These are phyloP conservation scores for Saprolegnia diclina DNA, from an alignment of 352 stramenopile species.

Conservation along the genomic window DNA sequence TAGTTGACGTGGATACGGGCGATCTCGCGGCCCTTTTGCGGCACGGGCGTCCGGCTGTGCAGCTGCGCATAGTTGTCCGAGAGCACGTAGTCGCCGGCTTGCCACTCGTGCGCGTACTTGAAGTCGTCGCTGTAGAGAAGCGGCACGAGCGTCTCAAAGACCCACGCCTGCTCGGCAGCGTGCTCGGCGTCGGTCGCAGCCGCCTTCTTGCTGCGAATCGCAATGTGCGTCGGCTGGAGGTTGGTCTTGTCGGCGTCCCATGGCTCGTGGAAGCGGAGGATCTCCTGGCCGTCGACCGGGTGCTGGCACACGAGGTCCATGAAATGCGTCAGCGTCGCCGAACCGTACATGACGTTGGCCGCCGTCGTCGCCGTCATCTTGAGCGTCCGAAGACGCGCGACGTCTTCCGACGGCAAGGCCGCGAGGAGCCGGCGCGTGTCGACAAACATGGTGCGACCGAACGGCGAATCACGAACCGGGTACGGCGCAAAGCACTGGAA, in stretches of 20 bases:
- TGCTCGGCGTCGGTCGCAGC: not conserved
- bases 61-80: not conserved
- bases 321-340: not conserved
- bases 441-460: not conserved
- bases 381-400: not conserved
- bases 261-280: not conserved
- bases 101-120: not conserved
- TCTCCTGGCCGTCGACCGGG: not conserved
- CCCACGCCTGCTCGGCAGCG: not conserved
- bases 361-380: not conserved
- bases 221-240: not conserved
- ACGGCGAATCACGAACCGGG: not conserved
- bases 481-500: slow-evolving; percentile 26
- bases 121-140: not conserved
- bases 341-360: not conserved
- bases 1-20: not conserved
- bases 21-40: not conserved
- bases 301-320: not conserved
- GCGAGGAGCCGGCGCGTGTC: not conserved
- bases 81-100: not conserved
- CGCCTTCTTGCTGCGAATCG: not conserved
- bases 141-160: not conserved
- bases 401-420: not conserved
- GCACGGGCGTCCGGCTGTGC: not conserved
- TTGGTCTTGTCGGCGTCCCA: not conserved